Evolutionary conservation across 176 grass and related monocot species (phyloP).

Genomic region (Rhynchospora tenuis): DNA sequence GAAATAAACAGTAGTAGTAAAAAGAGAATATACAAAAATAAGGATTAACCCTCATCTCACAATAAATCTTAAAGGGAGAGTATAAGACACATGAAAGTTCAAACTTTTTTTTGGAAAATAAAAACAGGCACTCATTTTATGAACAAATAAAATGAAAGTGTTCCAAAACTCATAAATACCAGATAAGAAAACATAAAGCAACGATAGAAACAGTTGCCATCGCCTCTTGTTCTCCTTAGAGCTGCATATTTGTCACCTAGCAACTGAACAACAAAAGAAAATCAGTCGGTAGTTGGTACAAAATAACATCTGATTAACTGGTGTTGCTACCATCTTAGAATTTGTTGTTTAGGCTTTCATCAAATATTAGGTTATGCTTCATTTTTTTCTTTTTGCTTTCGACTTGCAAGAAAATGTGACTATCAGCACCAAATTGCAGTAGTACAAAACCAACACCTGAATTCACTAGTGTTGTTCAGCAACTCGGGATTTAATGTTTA

Average conservation of each 20-base stretch:
- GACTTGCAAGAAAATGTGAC: conserved; percentile 38
- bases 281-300: conserved; percentile 5
- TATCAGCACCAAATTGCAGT: conserved; percentile 23
- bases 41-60: neutral
- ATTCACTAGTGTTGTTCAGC: neutral
- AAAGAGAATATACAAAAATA: neutral
- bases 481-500: neutral
- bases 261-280: conserved; percentile 50
- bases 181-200: conserved; percentile 99
- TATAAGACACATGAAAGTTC: neutral
- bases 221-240: conserved; percentile 87
- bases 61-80: neutral
- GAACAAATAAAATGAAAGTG: neutral
- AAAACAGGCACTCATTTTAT: neutral
- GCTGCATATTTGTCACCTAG: conserved; percentile 87
- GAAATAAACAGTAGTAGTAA: neutral
- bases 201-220: conserved; percentile 99
- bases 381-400: neutral
- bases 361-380: neutral
- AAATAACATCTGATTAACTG: neutral
- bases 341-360: neutral
- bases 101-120: neutral
- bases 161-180: conserved; percentile 32
- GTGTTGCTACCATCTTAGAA: neutral
- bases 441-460: neutral